These are phyloP conservation scores for Amborella trichopoda DNA, from an alignment of 164 flowering plant species.

Conservation along the genomic window DNA sequence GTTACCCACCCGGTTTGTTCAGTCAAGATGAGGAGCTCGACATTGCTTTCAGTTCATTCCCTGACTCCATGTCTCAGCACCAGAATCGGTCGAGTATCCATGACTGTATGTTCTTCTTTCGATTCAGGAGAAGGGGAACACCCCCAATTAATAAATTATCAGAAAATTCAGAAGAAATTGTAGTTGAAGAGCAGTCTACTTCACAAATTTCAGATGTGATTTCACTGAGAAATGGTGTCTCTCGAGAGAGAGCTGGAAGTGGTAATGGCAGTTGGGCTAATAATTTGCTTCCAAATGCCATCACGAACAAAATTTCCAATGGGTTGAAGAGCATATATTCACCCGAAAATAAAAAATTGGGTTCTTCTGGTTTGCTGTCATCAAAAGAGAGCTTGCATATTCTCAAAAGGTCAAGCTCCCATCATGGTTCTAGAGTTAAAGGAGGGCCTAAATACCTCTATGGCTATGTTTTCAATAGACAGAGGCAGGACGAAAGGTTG, in stretches of 20 bases:
- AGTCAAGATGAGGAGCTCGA: conserved; percentile 78
- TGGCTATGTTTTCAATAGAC: conserved; percentile 95
- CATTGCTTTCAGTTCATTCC: conserved; percentile 83
- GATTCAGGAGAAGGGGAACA: conserved; percentile 34
- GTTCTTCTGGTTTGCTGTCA: no score
- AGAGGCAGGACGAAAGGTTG: conserved; percentile 94
- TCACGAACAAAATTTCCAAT: no score
- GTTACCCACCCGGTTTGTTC: conserved; percentile 69
- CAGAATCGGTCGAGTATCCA: conserved; percentile 89
- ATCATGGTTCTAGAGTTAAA: not conserved
- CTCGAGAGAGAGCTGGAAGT: conserved; percentile 6
- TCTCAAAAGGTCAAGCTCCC: no score
- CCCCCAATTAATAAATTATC: no score
- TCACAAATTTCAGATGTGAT: no score
- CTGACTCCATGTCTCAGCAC: conserved; percentile 91
- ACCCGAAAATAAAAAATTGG: no score
- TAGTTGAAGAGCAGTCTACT: no score
- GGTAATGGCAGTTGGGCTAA: conserved; percentile 1
- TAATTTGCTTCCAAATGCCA: not conserved
- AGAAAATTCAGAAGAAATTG: no score
- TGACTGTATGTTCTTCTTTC: conserved; percentile 94
- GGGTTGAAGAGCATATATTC: no score
- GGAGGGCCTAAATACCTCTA: conserved; percentile 38
- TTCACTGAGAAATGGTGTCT: no score
- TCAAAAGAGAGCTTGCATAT: no score